Base-by-base conservation (phyloP, 352 stramenopile genomes). In the Thraustochytrium aureum region DNA sequence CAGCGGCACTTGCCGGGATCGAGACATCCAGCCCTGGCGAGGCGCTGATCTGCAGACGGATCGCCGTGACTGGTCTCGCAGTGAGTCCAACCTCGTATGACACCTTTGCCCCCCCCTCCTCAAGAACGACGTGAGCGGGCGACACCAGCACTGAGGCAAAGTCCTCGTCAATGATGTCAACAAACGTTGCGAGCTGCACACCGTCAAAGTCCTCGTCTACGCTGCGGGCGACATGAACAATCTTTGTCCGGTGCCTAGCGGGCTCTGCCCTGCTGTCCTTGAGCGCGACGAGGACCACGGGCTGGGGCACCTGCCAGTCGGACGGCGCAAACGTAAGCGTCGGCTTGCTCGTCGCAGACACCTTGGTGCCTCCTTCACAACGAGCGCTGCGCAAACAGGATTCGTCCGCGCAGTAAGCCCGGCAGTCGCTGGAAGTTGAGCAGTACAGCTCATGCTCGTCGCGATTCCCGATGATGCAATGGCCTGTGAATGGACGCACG, bases 121-220 rank as follows among this genome's bases (percentile, higher is more conserved):
- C 7, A 3, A 12, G 33, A 4, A n/a, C 64, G 32, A 45, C n/a
- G 17, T 41, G 39, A 37, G 6, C 42, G 10, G 41, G 6, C 12
- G 54, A 45, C 12, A 64, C 56, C 10, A 26, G 10, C 10, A 79
- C 26, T 17, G 39, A 47, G 0, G 69, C 69, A 6, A 74, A 30
- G 35, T 79, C 69, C 22, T 32, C 39, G 35, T 79, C 69, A 2
- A 79, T 4, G 39, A 79, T 73, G 37, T 79, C 69, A 26, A 79
- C 35, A 74, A 79, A 79, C 32, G 54, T 38, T 20, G 30, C 69
- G 30, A 74, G 22, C 47, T 65, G 39, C 6, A 32, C 56, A 6
- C 59, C 10, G 37, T 79, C 59, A 39, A 65, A 75, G 0, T n/a
- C 52, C 39, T 67, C 50, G 56, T 61, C 7, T 17, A 50, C 59